Percentiles rank a stretch among this genome's conserved stretches.
Evolutionary conservation across 257 asterid species (phyloP).

Genomic region (Plantago ovata): DNA sequence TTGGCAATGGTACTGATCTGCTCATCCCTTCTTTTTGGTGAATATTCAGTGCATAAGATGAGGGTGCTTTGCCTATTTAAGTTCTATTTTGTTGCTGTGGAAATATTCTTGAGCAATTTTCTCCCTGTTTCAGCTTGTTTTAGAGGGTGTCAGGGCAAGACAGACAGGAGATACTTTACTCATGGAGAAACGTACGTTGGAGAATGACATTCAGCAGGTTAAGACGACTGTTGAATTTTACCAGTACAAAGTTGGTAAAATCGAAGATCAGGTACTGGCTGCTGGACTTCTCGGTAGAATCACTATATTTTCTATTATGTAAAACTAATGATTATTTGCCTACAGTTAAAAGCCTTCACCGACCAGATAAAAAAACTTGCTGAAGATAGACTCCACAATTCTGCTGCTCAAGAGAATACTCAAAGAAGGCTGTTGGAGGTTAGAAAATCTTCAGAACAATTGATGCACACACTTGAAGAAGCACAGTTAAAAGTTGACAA

Average conservation of each 20-base stretch:
- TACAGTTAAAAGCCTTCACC: constrained; percentile 73
- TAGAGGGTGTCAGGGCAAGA: constrained; percentile 75
- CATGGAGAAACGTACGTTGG: constrained; percentile 61
- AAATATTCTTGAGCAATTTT: constrained; percentile 14
- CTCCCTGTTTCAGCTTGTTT: constrained; percentile 66
- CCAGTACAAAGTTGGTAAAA: constrained; percentile 61
- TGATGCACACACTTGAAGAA: constrained; percentile 58
- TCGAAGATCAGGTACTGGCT: constrained; percentile 78
- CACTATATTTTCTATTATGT: constrained; percentile 8
- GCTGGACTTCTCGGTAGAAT: constrained; percentile 7
- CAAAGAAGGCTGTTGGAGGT: constrained; percentile 55
- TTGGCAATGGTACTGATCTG: too few relatives aligned
- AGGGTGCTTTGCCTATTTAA: constrained; percentile 1
- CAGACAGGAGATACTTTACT: constrained; percentile 56
- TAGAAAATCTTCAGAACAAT: constrained; percentile 51
- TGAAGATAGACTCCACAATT: constrained; percentile 59
- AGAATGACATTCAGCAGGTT: constrained; percentile 57
- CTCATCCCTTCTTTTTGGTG: background rate
- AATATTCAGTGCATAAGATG: background rate
- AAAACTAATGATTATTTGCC: constrained; percentile 28
- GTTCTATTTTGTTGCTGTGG: background rate
- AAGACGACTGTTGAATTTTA: constrained; percentile 54
- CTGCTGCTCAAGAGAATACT: constrained; percentile 49
- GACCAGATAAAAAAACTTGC: constrained; percentile 72
- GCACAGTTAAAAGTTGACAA: constrained; percentile 62